Evolutionary conservation across 345 rosid species (phyloP).

Genomic region (Eutrema yunnanense): DNA sequence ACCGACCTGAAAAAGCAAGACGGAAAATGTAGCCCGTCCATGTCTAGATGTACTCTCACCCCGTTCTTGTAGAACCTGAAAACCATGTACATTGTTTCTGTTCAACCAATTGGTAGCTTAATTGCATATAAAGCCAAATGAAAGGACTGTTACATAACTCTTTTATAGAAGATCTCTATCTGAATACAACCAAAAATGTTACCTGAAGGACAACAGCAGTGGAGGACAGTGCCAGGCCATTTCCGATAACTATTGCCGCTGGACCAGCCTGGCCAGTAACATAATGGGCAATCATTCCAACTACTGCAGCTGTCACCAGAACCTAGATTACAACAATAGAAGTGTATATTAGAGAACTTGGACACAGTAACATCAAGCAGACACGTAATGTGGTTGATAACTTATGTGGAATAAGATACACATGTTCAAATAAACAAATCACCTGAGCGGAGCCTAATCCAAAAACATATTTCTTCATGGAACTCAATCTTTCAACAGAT

Average conservation of each 20-base stretch:
- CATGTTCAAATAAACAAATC: slow-evolving; percentile 24
- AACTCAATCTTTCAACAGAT: slow-evolving; percentile 97
- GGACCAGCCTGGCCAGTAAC: slow-evolving; percentile 82
- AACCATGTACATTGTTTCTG: slow-evolving; percentile 1
- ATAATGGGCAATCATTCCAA: slow-evolving; percentile 78
- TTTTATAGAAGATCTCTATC: not conserved
- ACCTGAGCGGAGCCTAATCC: slow-evolving; percentile 98
- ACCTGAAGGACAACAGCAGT: slow-evolving; percentile 99
- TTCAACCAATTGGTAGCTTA: not conserved
- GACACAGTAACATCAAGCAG: slow-evolving; percentile 1
- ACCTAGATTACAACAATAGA: slow-evolving; percentile 51
- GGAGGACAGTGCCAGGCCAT: slow-evolving; percentile 94
- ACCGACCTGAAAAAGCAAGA: slow-evolving; percentile 90
- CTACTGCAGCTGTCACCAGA: slow-evolving; percentile 79
- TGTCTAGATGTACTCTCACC: slow-evolving; percentile 99
- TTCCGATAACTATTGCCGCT: slow-evolving; percentile 94
- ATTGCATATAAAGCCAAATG: too few species aligned
- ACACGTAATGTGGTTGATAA: not conserved
- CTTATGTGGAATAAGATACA: too few species aligned
- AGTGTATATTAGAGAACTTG: slow-evolving; percentile 8
- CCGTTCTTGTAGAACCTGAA: slow-evolving; percentile 96
- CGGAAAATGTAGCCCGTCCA: slow-evolving; percentile 99
- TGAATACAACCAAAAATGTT: slow-evolving; percentile 9
- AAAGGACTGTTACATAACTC: not conserved
- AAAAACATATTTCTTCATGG: slow-evolving; percentile 99